A percentile compares a stretch with the other conserved stretches of the same genome.
phyloP scores from a whole-genome alignment of 345 rosid species.

The Ceriops zippeliana region DNA sequence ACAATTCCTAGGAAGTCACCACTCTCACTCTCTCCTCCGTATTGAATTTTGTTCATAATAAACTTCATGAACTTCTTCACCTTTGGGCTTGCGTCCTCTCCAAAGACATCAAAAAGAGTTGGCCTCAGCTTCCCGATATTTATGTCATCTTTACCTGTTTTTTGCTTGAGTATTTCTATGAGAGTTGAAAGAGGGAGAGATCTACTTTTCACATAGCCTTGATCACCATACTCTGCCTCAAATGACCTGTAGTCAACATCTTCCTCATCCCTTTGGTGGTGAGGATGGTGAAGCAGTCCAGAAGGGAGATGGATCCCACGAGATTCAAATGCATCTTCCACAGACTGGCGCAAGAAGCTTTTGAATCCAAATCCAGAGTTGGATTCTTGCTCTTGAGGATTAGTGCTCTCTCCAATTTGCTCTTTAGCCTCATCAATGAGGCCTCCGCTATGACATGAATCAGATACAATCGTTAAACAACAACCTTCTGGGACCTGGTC shows the following conservation, averaged over 20 bases:
- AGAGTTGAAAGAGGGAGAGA: constrained; percentile 83
- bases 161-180: constrained; percentile 77
- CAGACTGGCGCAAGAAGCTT: constrained; percentile 45
- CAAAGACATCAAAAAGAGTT: constrained; percentile 70
- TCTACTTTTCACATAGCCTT: constrained; percentile 47
- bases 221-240: constrained; percentile 35
- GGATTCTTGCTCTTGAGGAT: constrained; percentile 32
- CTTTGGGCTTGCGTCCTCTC: constrained; percentile 88
- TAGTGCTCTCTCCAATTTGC: constrained; percentile 92
- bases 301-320: constrained; percentile 59
- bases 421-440: constrained; percentile 90
- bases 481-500: constrained; percentile 63
- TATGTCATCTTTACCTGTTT: constrained; percentile 77
- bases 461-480: constrained; percentile 70
- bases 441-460: constrained; percentile 96
- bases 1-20: constrained; percentile 81
- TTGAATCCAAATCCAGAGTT: constrained; percentile 40
- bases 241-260: constrained; percentile 35
- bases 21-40: constrained; percentile 34
- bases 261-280: constrained; percentile 31
- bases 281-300: constrained; percentile 35
- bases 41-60: constrained; percentile 54
- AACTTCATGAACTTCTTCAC: constrained; percentile 96
- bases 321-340: constrained; percentile 56
- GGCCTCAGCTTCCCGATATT: constrained; percentile 85